These are phyloP conservation scores for Komagataella mondaviorum DNA, from an alignment of 805 yeast genomes.

Conservation along the genomic window DNA sequence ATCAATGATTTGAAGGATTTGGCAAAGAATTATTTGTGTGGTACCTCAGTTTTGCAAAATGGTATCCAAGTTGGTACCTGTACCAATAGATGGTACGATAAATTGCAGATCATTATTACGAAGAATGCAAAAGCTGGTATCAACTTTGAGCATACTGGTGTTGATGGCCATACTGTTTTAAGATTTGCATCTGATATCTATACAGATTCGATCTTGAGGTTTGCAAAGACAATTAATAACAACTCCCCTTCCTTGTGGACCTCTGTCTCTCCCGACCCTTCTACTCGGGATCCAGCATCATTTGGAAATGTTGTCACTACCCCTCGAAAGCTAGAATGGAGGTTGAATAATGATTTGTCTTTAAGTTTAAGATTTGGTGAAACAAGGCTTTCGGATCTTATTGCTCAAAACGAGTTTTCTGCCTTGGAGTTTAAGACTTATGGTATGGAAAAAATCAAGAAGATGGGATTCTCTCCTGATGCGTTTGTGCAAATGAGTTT, in stretches of 20 bases:
- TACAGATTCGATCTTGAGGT: slow-evolving; percentile 78
- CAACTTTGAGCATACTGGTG: slow-evolving; percentile 90
- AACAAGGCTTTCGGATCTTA: slow-evolving; percentile 75
- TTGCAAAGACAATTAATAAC: slow-evolving; percentile 72
- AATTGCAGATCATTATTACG: slow-evolving; percentile 76
- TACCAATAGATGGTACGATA: slow-evolving; percentile 92
- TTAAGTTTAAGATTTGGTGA: slow-evolving; percentile 82
- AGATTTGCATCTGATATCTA: slow-evolving; percentile 82
- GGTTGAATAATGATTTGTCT: slow-evolving; percentile 62
- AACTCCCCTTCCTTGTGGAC: slow-evolving; percentile 66
- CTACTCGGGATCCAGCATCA: slow-evolving; percentile 24
- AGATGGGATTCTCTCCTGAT: slow-evolving; percentile 83
- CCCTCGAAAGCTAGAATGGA: slow-evolving; percentile 87
- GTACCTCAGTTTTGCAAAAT: slow-evolving; percentile 61
- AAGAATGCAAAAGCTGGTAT: slow-evolving; percentile 87
- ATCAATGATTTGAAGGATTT: slow-evolving; percentile 50
- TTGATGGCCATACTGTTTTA: slow-evolving; percentile 89
- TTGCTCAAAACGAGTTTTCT: slow-evolving; percentile 79
- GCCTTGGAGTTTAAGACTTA: slow-evolving; percentile 60
- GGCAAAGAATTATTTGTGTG: slow-evolving; percentile 80
- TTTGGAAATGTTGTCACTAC: slow-evolving; percentile 42
- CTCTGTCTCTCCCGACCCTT: slow-evolving; percentile 32
- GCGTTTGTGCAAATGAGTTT: slow-evolving; percentile 91
- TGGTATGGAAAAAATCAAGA: slow-evolving; percentile 70
- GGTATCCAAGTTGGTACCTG: slow-evolving; percentile 92